Evolutionary conservation across 2,329 filamentous ascomycete species (phyloP).

Genomic region (Apiospora saccharicola): DNA sequence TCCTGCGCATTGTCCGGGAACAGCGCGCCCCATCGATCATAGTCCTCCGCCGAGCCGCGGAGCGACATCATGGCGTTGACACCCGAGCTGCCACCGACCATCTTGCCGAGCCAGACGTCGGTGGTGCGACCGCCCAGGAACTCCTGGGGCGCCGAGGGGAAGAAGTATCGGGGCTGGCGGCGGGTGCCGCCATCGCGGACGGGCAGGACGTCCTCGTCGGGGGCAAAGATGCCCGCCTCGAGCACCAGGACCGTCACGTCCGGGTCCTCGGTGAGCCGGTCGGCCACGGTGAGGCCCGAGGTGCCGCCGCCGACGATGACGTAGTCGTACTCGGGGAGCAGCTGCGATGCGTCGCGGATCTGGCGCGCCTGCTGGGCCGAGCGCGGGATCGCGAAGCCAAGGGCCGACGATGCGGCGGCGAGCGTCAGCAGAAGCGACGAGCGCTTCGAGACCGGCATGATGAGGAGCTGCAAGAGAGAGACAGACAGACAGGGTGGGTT

Average conservation of each 20-base stretch:
- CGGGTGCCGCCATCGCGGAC: neutral
- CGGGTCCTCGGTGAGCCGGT: conserved; percentile 38
- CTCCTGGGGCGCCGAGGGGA: conserved; percentile 38
- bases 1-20: conserved; percentile 37
- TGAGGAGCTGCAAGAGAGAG: neutral
- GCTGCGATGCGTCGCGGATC: conserved; percentile 20
- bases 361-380: conserved; percentile 20
- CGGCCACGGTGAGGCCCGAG: conserved; percentile 38
- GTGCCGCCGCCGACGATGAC: conserved; percentile 41
- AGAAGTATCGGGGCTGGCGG: neutral
- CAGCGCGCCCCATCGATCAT: conserved; percentile 45
- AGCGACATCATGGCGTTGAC: conserved; percentile 43
- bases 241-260: conserved; percentile 39
- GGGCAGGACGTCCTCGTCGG: conserved; percentile 26
- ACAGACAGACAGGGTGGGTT: neutral
- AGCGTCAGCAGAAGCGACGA: conserved; percentile 4
- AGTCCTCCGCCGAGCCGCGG: conserved; percentile 39
- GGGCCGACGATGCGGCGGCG: neutral
- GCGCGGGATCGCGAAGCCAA: conserved; percentile 15
- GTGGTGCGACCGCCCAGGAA: conserved; percentile 36
- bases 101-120: conserved; percentile 35
- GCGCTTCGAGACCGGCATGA: neutral
- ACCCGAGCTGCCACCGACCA: conserved; percentile 40
- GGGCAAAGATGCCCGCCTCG: conserved; percentile 37
- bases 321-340: conserved; percentile 37